These are phyloP conservation scores for Trichoderma pleuroti DNA, from an alignment of 2,329 filamentous ascomycete genomes.

Conservation along the genomic window DNA sequence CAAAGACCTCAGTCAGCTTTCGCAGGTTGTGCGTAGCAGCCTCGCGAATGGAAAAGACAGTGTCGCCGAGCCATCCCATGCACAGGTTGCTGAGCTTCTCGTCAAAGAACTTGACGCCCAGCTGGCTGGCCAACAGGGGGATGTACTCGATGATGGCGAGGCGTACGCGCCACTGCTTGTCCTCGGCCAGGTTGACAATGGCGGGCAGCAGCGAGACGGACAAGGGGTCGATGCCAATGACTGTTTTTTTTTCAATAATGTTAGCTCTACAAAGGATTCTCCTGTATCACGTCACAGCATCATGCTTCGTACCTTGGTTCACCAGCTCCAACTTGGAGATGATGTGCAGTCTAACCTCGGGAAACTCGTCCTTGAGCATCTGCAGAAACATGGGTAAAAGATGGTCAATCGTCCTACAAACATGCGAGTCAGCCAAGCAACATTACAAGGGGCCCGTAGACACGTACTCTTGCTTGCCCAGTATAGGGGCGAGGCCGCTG, in stretches of 20 bases:
- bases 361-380: constrained; percentile 99
- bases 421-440: background rate
- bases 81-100: constrained; percentile 93
- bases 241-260: constrained; percentile 46
- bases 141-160: constrained; percentile 99
- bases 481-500: constrained; percentile 90
- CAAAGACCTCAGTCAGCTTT: constrained; percentile 98
- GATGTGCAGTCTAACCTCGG: constrained; percentile 95
- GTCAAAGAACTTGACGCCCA: constrained; percentile 96
- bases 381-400: constrained; percentile 97
- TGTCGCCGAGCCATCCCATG: constrained; percentile 98
- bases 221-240: constrained; percentile 95
- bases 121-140: constrained; percentile 87
- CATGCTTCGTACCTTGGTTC: constrained; percentile 70
- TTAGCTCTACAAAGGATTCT: constrained; percentile 15
- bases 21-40: constrained; percentile 96
- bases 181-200: constrained; percentile 94
- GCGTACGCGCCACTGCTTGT: constrained; percentile 98
- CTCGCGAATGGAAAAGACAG: constrained; percentile 97
- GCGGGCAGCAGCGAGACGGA: constrained; percentile 95
- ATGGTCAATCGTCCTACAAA: constrained; percentile 80
- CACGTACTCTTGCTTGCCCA: constrained; percentile 92
- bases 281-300: background rate
- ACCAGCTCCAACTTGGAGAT: constrained; percentile 99
- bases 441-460: background rate